Base-by-base conservation (phyloP, 257 asterid species). In the Solanum habrochaites region DNA sequence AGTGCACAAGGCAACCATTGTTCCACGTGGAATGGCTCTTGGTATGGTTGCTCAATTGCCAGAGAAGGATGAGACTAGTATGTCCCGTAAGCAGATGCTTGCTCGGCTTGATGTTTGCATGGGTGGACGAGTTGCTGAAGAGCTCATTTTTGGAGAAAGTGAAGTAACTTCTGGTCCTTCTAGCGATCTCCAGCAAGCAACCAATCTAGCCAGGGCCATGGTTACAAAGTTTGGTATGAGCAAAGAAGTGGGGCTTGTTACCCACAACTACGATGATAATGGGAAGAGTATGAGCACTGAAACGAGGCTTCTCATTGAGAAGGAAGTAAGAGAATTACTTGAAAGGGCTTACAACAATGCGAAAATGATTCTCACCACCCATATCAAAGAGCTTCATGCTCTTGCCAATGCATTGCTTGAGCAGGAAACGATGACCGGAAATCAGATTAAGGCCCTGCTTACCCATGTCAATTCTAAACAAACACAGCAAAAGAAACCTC, bases 121-220 rank as follows among this genome's bases (percentile, higher is more conserved):
- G 98, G 99, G 99, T 25, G 99, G 99, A 25, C 90, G 98, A 77
- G 99, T 96, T 56, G 99, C 99, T 4, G 99, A 96, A 82, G 98
- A 96, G 91, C 94, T 96, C 86, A 94, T 96, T 74, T 96, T 94
- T 35, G 99, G 99, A 32, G 98, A 96, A 85, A 89, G 89, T 43
- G 98, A 96, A 82, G 98, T 96, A 11, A 96, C 98, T 13, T 96
- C 98, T 2, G 99, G 99, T n/a, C 95, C 98, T 32, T 95, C 99
- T 15, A 90, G 85, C 5, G 99, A 96, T 86, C 95, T 96, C 88
- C 91, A 92, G 78, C 92, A 94, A 83, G 99, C 98, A 27, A 96
- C 98, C 12, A 86, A 13, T 64, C 90, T 96, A 87, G 99, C 99
- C 18, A 89, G 96, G 67, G 96, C 94, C 14, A 96, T 96, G 99